Base-by-base conservation (phyloP, 2,329 filamentous ascomycete genomes). In the Massarina eburnea region DNA sequence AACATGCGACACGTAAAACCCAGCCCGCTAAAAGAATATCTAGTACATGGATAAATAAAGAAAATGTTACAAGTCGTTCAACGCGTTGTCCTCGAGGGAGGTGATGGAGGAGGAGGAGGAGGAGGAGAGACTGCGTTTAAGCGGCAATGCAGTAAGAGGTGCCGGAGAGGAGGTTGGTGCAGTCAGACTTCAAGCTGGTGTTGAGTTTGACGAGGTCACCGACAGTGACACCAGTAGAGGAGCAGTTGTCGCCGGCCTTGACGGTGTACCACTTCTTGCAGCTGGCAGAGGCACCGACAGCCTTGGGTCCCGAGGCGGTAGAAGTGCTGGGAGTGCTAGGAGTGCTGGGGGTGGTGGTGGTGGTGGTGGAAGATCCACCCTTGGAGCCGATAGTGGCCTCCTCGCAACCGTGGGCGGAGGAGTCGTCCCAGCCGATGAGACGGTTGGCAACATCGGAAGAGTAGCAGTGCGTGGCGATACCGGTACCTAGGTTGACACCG, bases 361-460 rank as follows among this genome's bases (percentile, higher is more conserved):
- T 34, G 27, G 30, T 32, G 36, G 30, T 24, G 24, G 12, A 35
- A 30, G 21, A 30, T 41, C 48, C 51, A 7, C 34, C 35, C 4
- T 53, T 27, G n/a, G 19, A 20, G 35, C 49, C 56, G 35, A 58
- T 57, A 32, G 51, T 44, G 20, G 21, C 43, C 34, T 57, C 50
- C 18, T 57, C 45, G 45, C 62, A 65, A 12, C 18, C n/a, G 37
- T 49, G 51, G 24, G 29, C 22, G 32, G 39, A 12, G 8, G 47
- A 42, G 18, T 52, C 54, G 15, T 35, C 30, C 73, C 73, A 76
- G 10, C 74, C 71, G 14, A 62, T 61, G 33, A 78, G 61, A 35
- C 75, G 66, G 55, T 78, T 79, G 38, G 79, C 78, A 51, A 80
- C 66, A 50, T 81, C 78, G 15, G 66, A 71, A 8, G 72, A 67